Base-by-base conservation (phyloP, 768 basidiomycete species). In the Fibroporia radiculosa region DNA sequence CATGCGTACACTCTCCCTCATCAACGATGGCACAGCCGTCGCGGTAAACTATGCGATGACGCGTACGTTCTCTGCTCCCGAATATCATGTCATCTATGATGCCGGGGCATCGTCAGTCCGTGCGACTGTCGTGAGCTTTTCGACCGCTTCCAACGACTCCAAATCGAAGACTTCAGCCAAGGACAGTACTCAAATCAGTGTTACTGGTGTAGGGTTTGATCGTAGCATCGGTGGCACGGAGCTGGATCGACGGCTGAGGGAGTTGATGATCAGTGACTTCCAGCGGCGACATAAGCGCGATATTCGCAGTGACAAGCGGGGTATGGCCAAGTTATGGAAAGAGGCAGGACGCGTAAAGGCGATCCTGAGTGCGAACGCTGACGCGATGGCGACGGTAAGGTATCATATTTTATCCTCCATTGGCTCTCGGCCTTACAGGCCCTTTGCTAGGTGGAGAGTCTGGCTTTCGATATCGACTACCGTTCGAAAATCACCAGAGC, bases 11-110 rank as follows among this genome's bases (percentile, higher is more conserved):
- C 68, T 97, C 25, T 82, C 88, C 0, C 71, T 98, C 47, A 77
- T 99, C 42, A 86, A 93, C 54, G 96, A 99, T 55, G 95, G 95
- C 22, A 80, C 89, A 0, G 90, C 93, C 2, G 84, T 93, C n/a
- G 96, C 92, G 12, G 75, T 98, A 54, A 99, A 99, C 68, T 99
- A 89, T 58, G 96, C 96, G 33, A 96, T 98, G 92, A 92, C 93
- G 1, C 79, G 95, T 38, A 73, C 80, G 1, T 98, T 98, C 70
- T 68, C 84, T 0, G 67, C 42, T 2, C 79, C 81, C 0, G 85
- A 93, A 57, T 78, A 84, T 61, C 93, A 98, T 60, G 65, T 99
- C 53, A 82, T 99, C 48, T 99, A 87, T 64, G 96, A 98, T 56
- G 89, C 92, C 1, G 96, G 96, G 33, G 89, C 95, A 4, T 83